A percentile compares a stretch with the other conserved stretches of the same genome.
Evolutionary conservation across 768 basidiomycete genomes (phyloP).

Genomic region (Leccinum boreale): DNA sequence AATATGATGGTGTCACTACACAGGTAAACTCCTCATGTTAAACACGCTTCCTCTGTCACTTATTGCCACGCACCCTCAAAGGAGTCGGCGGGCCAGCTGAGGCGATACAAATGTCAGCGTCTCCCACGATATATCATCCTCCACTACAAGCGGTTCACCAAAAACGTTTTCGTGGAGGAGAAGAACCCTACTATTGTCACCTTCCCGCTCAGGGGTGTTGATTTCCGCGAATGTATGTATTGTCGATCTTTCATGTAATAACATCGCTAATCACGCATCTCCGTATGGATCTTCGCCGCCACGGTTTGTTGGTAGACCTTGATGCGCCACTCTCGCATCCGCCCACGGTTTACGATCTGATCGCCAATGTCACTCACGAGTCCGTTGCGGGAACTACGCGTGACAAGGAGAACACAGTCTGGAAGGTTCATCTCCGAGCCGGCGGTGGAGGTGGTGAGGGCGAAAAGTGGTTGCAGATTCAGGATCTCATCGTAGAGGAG

Average conservation of each 20-base stretch:
- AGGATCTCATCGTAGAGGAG: conserved; percentile 95
- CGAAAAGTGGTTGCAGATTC: conserved; percentile 95
- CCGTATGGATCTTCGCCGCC: conserved; percentile 24
- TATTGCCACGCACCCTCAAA: conserved; percentile 30
- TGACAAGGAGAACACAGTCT: conserved; percentile 86
- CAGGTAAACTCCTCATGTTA: conserved; percentile 53
- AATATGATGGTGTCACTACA: conserved; percentile 90
- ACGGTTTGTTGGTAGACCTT: conserved; percentile 54
- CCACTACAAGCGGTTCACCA: conserved; percentile 95
- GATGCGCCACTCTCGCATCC: conserved; percentile 60
- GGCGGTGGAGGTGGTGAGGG: conserved; percentile 72
- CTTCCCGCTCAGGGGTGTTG: conserved; percentile 90
- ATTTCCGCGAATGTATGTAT: conserved; percentile 85
- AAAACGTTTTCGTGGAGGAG: conserved; percentile 95
- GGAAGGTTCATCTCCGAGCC: conserved; percentile 86
- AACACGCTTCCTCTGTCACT: conserved; percentile 13
- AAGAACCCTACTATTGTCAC: conserved; percentile 99
- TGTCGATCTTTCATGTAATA: conserved; percentile 21
- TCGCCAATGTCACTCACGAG: conserved; percentile 94
- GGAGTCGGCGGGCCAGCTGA: conserved; percentile 84
- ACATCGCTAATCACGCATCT: conserved; percentile 19
- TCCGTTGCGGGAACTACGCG: conserved; percentile 94
- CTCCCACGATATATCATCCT: conserved; percentile 92
- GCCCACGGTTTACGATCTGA: conserved; percentile 83
- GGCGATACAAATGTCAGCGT: conserved; percentile 85